Conservation (phyloP, 768 basidiomycete species). For the Pleurotus citrinopileatus region DNA sequence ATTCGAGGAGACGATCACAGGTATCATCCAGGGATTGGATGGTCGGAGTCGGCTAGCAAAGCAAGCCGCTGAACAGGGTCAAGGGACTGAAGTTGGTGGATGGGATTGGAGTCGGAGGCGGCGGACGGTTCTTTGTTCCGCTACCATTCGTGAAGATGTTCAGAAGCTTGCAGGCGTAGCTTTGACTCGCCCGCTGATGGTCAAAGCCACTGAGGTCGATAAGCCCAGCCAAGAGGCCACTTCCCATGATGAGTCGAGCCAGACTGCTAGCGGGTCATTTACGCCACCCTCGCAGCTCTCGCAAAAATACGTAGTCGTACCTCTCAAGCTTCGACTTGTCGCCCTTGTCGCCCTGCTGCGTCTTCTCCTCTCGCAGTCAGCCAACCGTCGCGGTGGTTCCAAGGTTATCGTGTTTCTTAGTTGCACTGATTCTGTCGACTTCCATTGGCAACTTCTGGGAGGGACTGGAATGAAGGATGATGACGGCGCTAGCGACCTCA, state of each 20-base stretch:
- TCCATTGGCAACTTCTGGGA: constrained; percentile 86
- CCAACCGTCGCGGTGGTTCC: constrained; percentile 41
- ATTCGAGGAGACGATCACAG: constrained; percentile 92
- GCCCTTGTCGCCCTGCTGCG: constrained; percentile 85
- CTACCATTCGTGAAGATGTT: constrained; percentile 93
- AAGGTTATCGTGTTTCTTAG: constrained; percentile 95
- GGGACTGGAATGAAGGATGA: constrained; percentile 60
- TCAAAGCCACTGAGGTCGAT: constrained; percentile 68
- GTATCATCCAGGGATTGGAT: constrained; percentile 85
- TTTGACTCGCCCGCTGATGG: constrained; percentile 74
- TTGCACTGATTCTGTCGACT: constrained; percentile 97
- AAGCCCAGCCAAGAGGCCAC: constrained; percentile 20
- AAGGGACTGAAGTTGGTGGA: constrained; percentile 69
- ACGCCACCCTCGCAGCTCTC: constrained; percentile 92
- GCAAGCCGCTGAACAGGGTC: constrained; percentile 65
- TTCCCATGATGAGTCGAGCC: constrained; percentile 14
- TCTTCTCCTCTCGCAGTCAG: constrained; percentile 60
- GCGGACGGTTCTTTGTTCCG: constrained; percentile 92
- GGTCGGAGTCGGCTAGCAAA: constrained; percentile 73
- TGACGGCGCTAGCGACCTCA: constrained; percentile 21
- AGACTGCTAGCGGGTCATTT: constrained; percentile 53
- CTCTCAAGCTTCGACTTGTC: constrained; percentile 93
- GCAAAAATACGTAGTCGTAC: constrained; percentile 88
- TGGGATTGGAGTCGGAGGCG: constrained; percentile 82
- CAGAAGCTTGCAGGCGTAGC: constrained; percentile 88